Evolutionary conservation across 768 basidiomycete species (phyloP), one percentile per base, ranked within the genome.

Genomic region (Pisolithus microcarpus): DNA sequence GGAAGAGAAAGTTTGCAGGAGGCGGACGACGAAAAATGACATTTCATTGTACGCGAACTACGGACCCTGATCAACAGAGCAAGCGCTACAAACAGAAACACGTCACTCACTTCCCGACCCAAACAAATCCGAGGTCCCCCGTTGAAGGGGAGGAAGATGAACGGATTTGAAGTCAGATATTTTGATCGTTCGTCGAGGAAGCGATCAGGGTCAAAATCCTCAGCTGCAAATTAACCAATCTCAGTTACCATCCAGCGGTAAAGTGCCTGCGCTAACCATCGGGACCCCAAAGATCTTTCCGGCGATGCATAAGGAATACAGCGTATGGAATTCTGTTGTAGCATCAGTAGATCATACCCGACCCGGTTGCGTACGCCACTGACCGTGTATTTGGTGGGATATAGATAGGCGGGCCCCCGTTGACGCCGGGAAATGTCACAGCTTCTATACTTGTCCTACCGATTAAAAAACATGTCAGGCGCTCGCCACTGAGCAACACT

Each of bases 141-240:
- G 52, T 83, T 84, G 67, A 85, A 85, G 0, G 84, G 82, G 5
- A 80, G 65, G 63, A 85, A 85, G 54, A 87, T 85, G 70, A 78
- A 83, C 1, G 82, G 81, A 53, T 84, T 84, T 2, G 74, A 71
- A 0, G 68, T 70, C 18, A 83, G 67, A 51, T 79, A 80, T 56
- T 75, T 75, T 7, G 79, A 56, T 30, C 84, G 70, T 9, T 74
- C 72, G 50, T 86, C 83, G 42, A 84, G 61, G 71, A 81, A 86
- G 15, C 84, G 72, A 56, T 84, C 80, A 0, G 83, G 84, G 57
- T 85, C 82, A 56, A 84, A 85, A 44, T 70, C 55, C n/a, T 63
- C 56, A 36, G 63, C 64, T 65, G 44, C 26, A 30, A 38, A 6
- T 11, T 8, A 39, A 46, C 16, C 42, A 23, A 21, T 11, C 36